Conservation (phyloP, 1,284 basidiomycete species). For the Ustilago lituana region DNA sequence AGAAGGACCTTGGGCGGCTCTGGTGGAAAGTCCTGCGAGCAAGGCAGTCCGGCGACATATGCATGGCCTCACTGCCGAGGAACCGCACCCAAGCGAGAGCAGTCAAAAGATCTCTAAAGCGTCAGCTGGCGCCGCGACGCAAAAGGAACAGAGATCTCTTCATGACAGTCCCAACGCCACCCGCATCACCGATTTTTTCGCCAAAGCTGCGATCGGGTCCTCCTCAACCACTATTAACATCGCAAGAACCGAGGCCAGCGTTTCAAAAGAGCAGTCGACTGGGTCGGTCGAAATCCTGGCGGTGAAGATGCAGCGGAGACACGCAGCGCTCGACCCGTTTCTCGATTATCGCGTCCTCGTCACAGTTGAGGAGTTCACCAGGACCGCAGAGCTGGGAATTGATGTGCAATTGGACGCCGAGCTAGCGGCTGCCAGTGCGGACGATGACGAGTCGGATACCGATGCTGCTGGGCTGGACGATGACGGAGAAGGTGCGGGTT, state of each 20-base stretch:
- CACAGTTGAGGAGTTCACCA: constrained; percentile 9
- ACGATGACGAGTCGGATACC: constrained; percentile 2
- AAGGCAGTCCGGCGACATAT: constrained; percentile 19
- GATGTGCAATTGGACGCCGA: constrained; percentile 17
- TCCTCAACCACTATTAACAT: too few relatives aligned
- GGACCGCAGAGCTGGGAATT: constrained; percentile 10
- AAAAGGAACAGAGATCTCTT: constrained; percentile 13
- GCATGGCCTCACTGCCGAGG: constrained; percentile 4
- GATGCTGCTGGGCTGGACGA: constrained; percentile 1
- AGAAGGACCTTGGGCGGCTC: constrained; percentile 30
- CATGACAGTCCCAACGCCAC: constrained; percentile 31
- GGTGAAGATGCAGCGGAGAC: constrained; percentile 26
- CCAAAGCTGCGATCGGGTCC: constrained; percentile 5
- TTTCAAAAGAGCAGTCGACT: too few relatives aligned
- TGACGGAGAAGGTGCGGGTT: neutral
- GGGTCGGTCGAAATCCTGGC: constrained; percentile 18
- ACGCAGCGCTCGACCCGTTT: constrained; percentile 31
- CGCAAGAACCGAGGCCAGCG: too few relatives aligned
- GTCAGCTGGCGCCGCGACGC: neutral
- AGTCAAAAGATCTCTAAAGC: neutral
- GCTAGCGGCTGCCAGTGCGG: constrained; percentile 1
- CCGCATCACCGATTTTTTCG: constrained; percentile 46
- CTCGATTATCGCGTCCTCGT: constrained; percentile 30
- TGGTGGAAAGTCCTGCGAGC: constrained; percentile 35
- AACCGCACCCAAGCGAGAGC: neutral